Evolutionary conservation across 768 basidiomycete genomes (phyloP).

Genomic region (Hemileccinum rubropunctum): DNA sequence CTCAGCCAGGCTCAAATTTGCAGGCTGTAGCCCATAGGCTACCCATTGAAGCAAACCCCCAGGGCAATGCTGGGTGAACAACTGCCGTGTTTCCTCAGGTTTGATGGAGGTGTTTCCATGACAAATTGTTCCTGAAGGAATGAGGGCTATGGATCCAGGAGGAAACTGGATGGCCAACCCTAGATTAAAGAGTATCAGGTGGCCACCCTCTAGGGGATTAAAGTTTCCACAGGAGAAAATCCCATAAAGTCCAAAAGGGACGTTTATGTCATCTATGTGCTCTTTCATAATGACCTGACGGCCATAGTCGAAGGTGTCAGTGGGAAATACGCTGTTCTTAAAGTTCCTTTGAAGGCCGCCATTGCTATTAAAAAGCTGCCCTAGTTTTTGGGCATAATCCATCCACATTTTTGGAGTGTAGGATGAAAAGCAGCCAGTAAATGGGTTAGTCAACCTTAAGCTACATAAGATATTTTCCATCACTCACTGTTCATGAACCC

Average conservation of each 20-base stretch:
- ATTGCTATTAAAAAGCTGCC: background rate
- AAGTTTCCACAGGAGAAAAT: slow-evolving; percentile 27
- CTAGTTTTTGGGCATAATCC: slow-evolving; percentile 23
- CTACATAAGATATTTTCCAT: too few species aligned
- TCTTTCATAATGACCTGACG: slow-evolving; percentile 1
- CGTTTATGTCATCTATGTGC: slow-evolving; percentile 32
- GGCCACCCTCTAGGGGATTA: background rate
- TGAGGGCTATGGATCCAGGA: background rate
- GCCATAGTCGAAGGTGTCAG: slow-evolving; percentile 33
- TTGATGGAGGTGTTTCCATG: background rate
- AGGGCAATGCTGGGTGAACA: slow-evolving; percentile 4
- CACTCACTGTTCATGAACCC: slow-evolving; percentile 21
- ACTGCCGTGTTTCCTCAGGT: background rate
- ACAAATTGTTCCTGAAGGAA: background rate
- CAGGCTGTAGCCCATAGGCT: background rate
- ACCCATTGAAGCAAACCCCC: slow-evolving; percentile 2
- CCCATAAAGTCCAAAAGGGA: slow-evolving; percentile 32
- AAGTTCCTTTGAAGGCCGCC: slow-evolving; percentile 12
- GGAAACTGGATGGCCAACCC: background rate
- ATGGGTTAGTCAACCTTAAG: too few species aligned
- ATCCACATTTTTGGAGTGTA: slow-evolving; percentile 11
- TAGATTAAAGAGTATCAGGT: background rate
- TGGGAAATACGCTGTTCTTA: slow-evolving; percentile 26
- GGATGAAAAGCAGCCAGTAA: too few species aligned
- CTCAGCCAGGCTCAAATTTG: too few species aligned